phyloP scores from a whole-genome alignment of 2,329 filamentous ascomycete species.

The Talaromyces sp. region DNA sequence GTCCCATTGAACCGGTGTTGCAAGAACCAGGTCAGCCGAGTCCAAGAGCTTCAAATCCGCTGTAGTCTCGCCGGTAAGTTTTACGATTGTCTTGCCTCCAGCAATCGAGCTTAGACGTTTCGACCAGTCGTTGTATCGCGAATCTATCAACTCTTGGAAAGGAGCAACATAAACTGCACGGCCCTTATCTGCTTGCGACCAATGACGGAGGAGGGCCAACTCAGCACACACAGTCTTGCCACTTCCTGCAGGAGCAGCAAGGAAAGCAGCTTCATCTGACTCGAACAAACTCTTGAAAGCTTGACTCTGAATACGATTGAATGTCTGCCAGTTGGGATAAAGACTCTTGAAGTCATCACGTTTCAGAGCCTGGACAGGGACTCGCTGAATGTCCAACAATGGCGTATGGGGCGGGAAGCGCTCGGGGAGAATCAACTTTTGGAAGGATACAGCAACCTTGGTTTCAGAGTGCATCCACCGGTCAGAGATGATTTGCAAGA shows the following conservation, averaged over 20 bases:
- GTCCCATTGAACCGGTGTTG: conserved; percentile 94
- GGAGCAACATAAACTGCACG: conserved; percentile 92
- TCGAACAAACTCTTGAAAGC: conserved; percentile 92
- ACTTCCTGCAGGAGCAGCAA: conserved; percentile 89
- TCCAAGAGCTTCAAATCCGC: conserved; percentile 87
- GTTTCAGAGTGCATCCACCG: conserved; percentile 99
- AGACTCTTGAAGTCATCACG: conserved; percentile 75
- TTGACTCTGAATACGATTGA: conserved; percentile 98
- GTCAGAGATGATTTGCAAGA: conserved; percentile 91
- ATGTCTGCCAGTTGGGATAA: conserved; percentile 80
- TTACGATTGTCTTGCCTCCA: conserved; percentile 86
- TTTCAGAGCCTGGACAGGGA: conserved; percentile 87
- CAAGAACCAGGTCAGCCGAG: conserved; percentile 81
- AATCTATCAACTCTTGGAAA: conserved; percentile 88
- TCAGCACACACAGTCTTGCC: conserved; percentile 97
- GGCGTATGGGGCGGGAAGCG: conserved; percentile 94
- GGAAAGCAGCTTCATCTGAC: conserved; percentile 87
- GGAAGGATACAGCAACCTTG: conserved; percentile 87
- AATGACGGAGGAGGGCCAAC: conserved; percentile 85
- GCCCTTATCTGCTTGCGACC: conserved; percentile 68
- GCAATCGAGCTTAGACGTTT: conserved; percentile 68
- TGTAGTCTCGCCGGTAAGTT: conserved; percentile 88
- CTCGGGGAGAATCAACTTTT: conserved; percentile 89
- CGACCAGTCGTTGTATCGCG: conserved; percentile 79
- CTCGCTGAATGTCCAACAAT: conserved; percentile 83